These are phyloP conservation scores for Lycium ferocissimum DNA, from an alignment of 257 asterid genomes.

Conservation along the genomic window DNA sequence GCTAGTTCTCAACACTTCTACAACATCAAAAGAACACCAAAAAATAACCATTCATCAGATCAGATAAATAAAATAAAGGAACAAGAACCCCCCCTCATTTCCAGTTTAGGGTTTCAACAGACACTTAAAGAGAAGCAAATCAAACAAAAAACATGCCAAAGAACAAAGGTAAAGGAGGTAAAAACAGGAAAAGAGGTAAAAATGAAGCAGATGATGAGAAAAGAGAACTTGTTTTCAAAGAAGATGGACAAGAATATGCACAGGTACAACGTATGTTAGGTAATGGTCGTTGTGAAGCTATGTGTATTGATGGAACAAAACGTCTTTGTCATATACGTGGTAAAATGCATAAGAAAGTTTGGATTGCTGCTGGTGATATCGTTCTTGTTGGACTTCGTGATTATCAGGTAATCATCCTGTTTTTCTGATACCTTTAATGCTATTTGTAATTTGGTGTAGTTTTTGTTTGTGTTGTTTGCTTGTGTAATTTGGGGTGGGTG, in stretches of 20 bases:
- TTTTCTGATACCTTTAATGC: not conserved
- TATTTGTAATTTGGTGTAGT: too few relatives aligned
- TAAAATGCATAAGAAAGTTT: constrained; percentile 96
- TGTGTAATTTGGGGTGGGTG: too few relatives aligned
- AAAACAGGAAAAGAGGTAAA: constrained; percentile 94
- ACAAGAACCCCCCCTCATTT: too few relatives aligned
- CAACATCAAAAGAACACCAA: too few relatives aligned
- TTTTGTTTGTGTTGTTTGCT: too few relatives aligned
- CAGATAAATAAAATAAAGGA: too few relatives aligned
- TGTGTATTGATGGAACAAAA: constrained; percentile 82
- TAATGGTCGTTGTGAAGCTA: constrained; percentile 90
- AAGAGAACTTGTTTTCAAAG: constrained; percentile 91
- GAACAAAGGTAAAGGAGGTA: constrained; percentile 99
- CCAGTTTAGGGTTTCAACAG: too few relatives aligned
- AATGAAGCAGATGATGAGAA: constrained; percentile 96
- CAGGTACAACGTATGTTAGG: constrained; percentile 95
- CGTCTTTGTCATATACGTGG: constrained; percentile 94
- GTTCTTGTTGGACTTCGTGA: constrained; percentile 96
- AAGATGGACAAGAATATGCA: constrained; percentile 95
- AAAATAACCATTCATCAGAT: too few relatives aligned
- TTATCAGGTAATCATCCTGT: constrained; percentile 57
- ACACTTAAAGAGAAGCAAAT: not conserved
- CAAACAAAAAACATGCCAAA: constrained; percentile 68
- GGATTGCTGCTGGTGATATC: constrained; percentile 97
- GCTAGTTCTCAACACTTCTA: too few relatives aligned